Evolutionary conservation across 1,139 yeast species (phyloP).

Genomic region (Pichia sp.): DNA sequence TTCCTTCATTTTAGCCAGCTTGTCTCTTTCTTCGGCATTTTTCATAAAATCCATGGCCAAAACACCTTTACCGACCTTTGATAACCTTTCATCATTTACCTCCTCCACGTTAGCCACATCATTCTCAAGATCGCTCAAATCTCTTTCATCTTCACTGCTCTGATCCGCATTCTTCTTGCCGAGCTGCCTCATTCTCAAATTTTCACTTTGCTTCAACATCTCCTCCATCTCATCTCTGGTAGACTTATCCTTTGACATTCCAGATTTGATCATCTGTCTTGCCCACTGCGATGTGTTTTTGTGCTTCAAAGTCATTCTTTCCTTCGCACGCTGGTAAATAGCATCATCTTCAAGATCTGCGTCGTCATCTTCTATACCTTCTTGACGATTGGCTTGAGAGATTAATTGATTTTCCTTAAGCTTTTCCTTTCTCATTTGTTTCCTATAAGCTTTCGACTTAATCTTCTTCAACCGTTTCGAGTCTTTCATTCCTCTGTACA

Average conservation of each 20-base stretch:
- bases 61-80: constrained; percentile 72
- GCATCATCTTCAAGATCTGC: constrained; percentile 55
- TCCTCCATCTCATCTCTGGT: constrained; percentile 89
- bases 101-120: constrained; percentile 40
- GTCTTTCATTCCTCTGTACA: constrained; percentile 91
- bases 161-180: constrained; percentile 55
- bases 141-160: constrained; percentile 48
- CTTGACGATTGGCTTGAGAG: constrained; percentile 31
- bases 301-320: constrained; percentile 88
- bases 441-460: constrained; percentile 85
- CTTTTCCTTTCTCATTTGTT: constrained; percentile 81
- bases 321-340: constrained; percentile 74
- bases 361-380: constrained; percentile 47
- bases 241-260: constrained; percentile 79
- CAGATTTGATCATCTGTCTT: constrained; percentile 81
- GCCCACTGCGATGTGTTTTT: constrained; percentile 92
- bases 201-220: constrained; percentile 85
- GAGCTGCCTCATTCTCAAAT: constrained; percentile 65
- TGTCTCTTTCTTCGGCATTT: constrained; percentile 70
- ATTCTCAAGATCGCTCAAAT: constrained; percentile 47
- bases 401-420: constrained; percentile 64
- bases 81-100: constrained; percentile 36
- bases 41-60: constrained; percentile 93
- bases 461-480: constrained; percentile 90
- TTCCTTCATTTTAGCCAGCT: constrained; percentile 50